Conservation (phyloP, 768 basidiomycete species). For the Lactarius quietus region DNA sequence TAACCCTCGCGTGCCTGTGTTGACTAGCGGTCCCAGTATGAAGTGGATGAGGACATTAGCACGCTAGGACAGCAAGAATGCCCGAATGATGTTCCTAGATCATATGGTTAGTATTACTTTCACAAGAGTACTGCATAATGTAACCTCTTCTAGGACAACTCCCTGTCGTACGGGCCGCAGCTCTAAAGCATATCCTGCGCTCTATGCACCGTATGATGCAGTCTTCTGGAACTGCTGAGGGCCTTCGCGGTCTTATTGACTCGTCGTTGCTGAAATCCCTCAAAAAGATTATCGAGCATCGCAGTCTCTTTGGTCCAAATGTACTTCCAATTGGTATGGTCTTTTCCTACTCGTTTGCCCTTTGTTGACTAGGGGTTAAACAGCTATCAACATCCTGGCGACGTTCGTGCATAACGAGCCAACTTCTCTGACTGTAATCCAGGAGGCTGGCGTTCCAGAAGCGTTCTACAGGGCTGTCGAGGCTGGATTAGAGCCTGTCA, state of each 20-base stretch:
- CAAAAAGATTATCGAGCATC: constrained; percentile 82
- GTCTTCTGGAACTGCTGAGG: constrained; percentile 89
- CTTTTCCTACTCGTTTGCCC: constrained; percentile 1
- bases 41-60: constrained; percentile 31
- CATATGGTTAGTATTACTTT: constrained; percentile 45
- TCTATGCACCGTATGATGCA: constrained; percentile 98
- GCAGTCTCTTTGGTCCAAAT: constrained; percentile 80
- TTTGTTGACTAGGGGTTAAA: constrained; percentile 21
- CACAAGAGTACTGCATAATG: constrained; percentile 3
- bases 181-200: constrained; percentile 87
- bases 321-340: constrained; percentile 78
- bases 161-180: constrained; percentile 67
- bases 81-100: constrained; percentile 41
- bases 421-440: constrained; percentile 86
- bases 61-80: constrained; percentile 53
- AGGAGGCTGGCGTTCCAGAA: constrained; percentile 88
- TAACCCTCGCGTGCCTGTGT: background rate
- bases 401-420: constrained; percentile 99
- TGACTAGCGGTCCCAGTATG: constrained; percentile 29
- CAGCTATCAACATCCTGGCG: constrained; percentile 92
- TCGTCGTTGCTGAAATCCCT: constrained; percentile 78
- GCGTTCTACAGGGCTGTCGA: constrained; percentile 86
- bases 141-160: constrained; percentile 52
- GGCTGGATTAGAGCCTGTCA: constrained; percentile 76
- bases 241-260: constrained; percentile 91